These are phyloP conservation scores for Macroventuria anomochaeta DNA, from an alignment of 2,329 filamentous ascomycete genomes.

Conservation along the genomic window DNA sequence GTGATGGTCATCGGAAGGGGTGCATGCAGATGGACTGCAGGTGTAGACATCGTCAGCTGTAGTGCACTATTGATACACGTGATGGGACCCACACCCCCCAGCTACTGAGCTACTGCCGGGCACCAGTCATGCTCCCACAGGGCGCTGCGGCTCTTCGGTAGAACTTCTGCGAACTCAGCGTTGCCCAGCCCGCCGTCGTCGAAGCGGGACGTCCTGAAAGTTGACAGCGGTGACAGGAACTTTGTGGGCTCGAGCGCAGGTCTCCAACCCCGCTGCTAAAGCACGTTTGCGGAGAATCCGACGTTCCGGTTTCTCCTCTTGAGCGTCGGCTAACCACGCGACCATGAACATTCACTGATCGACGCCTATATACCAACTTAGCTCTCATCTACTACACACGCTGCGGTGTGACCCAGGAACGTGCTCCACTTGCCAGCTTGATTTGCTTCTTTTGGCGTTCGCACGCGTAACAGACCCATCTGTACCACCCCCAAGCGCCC, in stretches of 20 bases:
- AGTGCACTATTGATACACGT: constrained; percentile 26
- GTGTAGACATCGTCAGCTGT: constrained; percentile 22
- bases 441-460: constrained; percentile 29
- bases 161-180: constrained; percentile 21
- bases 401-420: constrained; percentile 38
- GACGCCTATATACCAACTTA: constrained; percentile 16
- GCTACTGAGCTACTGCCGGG: constrained; percentile 9
- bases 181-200: constrained; percentile 16
- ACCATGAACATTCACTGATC: constrained; percentile 36
- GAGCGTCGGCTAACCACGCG: constrained; percentile 35
- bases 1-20: constrained; percentile 38
- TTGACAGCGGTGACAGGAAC: background rate
- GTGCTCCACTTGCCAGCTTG: constrained; percentile 32
- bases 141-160: constrained; percentile 13
- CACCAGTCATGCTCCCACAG: constrained; percentile 14
- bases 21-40: constrained; percentile 37
- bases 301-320: constrained; percentile 31
- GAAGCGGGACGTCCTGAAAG: constrained; percentile 2
- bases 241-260: background rate
- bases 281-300: constrained; percentile 26
- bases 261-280: constrained; percentile 17
- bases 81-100: constrained; percentile 25
- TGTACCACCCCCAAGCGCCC: constrained; percentile 10
- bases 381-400: constrained; percentile 20
- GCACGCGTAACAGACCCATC: constrained; percentile 26